These are phyloP conservation scores for Cymbidium sinense DNA, from an alignment of 106 monocot genomes.

Conservation along the genomic window DNA sequence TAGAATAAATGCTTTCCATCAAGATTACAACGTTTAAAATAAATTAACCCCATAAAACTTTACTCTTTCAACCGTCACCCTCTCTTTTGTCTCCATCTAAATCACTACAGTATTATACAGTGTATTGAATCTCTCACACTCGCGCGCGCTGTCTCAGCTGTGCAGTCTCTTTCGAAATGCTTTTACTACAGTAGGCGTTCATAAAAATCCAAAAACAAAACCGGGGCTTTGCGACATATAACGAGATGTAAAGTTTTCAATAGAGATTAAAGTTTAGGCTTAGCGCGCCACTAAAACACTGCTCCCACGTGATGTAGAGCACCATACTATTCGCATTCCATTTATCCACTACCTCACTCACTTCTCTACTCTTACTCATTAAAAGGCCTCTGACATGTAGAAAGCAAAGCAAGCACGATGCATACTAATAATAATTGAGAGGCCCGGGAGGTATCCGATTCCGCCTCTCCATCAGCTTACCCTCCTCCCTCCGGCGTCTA, in stretches of 20 bases:
- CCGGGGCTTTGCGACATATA: not conserved
- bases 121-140: not conserved
- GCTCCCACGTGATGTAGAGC: slow-evolving; percentile 18
- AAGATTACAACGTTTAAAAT: too few species aligned
- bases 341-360: not conserved
- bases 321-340: not conserved
- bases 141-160: not conserved
- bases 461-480: not conserved
- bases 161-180: not conserved
- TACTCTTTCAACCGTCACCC: too few species aligned
- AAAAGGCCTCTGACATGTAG: slow-evolving; percentile 9
- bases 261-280: slow-evolving; percentile 1
- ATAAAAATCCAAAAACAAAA: slow-evolving; percentile 4
- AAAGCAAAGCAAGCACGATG: slow-evolving; percentile 5
- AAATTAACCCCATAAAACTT: too few species aligned
- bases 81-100: slow-evolving; percentile 1
- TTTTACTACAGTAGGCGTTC: not conserved
- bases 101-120: not conserved
- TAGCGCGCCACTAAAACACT: not conserved
- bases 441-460: too few species aligned
- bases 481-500: too few species aligned
- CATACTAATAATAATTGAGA: too few species aligned
- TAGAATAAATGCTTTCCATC: too few species aligned
- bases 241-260: slow-evolving; percentile 1
- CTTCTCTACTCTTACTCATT: not conserved